A percentile compares a stretch with the other conserved stretches of the same genome.
phyloP scores from a whole-genome alignment of 2,329 filamentous ascomycete species.

The Lojkania enalia region DNA sequence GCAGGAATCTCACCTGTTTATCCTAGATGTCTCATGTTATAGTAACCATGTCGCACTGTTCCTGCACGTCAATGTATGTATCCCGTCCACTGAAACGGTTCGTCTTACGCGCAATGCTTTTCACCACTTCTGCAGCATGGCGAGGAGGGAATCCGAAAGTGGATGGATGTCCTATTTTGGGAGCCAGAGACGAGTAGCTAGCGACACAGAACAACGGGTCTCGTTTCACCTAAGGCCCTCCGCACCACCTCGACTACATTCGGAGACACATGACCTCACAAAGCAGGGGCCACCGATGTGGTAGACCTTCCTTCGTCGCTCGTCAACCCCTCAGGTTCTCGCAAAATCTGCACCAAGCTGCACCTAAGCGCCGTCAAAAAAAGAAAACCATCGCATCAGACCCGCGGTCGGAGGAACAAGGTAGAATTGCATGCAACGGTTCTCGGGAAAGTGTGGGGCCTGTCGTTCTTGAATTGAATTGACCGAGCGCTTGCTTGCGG shows the following conservation, averaged over 20 bases:
- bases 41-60: slow-evolving; percentile 29
- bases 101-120: slow-evolving; percentile 16
- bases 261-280: slow-evolving; percentile 25
- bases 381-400: slow-evolving; percentile 3
- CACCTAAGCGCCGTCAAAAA: slow-evolving; percentile 22
- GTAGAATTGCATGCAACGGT: slow-evolving; percentile 2
- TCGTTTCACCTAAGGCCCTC: slow-evolving; percentile 34
- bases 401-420: not conserved
- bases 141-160: slow-evolving; percentile 23
- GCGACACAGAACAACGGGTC: slow-evolving; percentile 35
- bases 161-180: slow-evolving; percentile 28
- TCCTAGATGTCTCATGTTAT: slow-evolving; percentile 16
- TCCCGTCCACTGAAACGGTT: slow-evolving; percentile 25
- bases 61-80: slow-evolving; percentile 20
- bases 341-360: slow-evolving; percentile 13
- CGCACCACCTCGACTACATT: slow-evolving; percentile 22
- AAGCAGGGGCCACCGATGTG: slow-evolving; percentile 34
- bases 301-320: too few species aligned
- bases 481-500: slow-evolving; percentile 18
- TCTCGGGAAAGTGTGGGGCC: not conserved
- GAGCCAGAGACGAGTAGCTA: slow-evolving; percentile 19
- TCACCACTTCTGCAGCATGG: slow-evolving; percentile 32
- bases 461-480: slow-evolving; percentile 1
- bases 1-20: slow-evolving; percentile 10
- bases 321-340: slow-evolving; percentile 23